Conservation (phyloP, 2,329 filamentous ascomycete genomes). For the Passalora sequoiae region DNA sequence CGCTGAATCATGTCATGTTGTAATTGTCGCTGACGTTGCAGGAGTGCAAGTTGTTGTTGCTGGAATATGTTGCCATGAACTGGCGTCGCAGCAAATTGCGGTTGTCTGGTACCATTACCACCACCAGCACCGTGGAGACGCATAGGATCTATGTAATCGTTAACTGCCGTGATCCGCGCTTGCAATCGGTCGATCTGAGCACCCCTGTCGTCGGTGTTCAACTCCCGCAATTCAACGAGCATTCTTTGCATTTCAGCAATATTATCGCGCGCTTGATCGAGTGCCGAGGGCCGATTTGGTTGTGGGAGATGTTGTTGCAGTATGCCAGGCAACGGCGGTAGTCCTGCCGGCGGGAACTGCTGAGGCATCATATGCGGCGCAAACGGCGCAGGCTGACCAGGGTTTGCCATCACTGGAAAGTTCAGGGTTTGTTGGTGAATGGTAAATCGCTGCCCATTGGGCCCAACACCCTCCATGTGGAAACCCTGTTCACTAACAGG, state of each 20-base stretch:
- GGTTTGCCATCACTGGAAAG: constrained; percentile 8
- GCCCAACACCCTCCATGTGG: constrained; percentile 27
- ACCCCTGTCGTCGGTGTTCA: constrained; percentile 21
- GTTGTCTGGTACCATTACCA: neutral
- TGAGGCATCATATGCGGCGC: neutral
- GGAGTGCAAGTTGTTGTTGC: no score
- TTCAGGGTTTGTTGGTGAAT: constrained; percentile 28
- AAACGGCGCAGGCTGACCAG: constrained; percentile 8
- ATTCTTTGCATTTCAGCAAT: constrained; percentile 30
- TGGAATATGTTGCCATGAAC: no score
- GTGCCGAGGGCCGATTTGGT: constrained; percentile 20
- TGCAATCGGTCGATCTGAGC: constrained; percentile 21
- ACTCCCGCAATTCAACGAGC: constrained; percentile 25
- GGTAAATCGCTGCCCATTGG: constrained; percentile 28
- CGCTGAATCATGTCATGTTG: neutral
- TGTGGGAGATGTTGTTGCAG: constrained; percentile 3
- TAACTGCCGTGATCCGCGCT: constrained; percentile 23
- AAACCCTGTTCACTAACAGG: constrained; percentile 25
- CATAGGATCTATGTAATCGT: constrained; percentile 31
- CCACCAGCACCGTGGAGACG: constrained; percentile 4
- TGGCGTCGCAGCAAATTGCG: no score
- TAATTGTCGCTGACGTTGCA: no score
- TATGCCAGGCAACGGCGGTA: constrained; percentile 8
- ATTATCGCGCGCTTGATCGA: constrained; percentile 31
- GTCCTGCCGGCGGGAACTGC: constrained; percentile 3